phyloP scores from a whole-genome alignment of 1,284 basidiomycete genomes.

The Sporisorium sorghi region DNA sequence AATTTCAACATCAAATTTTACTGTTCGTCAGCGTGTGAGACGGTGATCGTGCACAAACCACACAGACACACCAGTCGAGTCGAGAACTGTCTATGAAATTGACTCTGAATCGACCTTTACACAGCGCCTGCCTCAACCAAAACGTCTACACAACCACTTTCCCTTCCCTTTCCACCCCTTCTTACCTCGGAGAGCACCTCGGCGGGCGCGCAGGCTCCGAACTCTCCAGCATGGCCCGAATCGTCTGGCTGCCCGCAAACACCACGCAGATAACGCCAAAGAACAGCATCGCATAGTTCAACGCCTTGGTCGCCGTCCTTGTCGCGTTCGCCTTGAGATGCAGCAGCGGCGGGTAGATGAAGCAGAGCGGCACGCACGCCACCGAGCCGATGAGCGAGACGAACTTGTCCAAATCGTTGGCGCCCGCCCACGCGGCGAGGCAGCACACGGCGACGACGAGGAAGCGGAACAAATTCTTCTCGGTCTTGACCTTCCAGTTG shows the following conservation, averaged over 20 bases:
- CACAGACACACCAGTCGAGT: background rate
- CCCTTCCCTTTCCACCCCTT: background rate
- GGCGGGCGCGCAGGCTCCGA: constrained; percentile 23
- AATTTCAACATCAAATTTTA: too few species aligned
- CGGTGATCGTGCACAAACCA: background rate
- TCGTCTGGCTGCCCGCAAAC: constrained; percentile 85
- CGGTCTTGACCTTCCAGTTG: constrained; percentile 76
- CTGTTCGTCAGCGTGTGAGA: background rate
- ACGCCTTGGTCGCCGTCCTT: constrained; percentile 77
- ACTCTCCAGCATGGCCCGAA: constrained; percentile 48
- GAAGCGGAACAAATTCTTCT: constrained; percentile 91
- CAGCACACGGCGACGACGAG: constrained; percentile 81
- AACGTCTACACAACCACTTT: background rate
- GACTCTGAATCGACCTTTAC: constrained; percentile 1
- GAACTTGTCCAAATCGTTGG: constrained; percentile 94
- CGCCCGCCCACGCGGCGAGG: constrained; percentile 83
- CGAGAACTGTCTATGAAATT: background rate
- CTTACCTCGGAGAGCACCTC: constrained; percentile 29
- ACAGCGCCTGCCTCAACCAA: too few species aligned
- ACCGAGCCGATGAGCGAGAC: constrained; percentile 92
- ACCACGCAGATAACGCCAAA: constrained; percentile 86
- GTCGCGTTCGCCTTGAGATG: constrained; percentile 85
- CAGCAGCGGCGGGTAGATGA: constrained; percentile 90
- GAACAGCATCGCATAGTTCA: constrained; percentile 81
- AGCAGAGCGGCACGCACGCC: constrained; percentile 93